These are phyloP conservation scores for Stipa capillata DNA, from an alignment of 176 grass and related monocot genomes.

Conservation along the genomic window DNA sequence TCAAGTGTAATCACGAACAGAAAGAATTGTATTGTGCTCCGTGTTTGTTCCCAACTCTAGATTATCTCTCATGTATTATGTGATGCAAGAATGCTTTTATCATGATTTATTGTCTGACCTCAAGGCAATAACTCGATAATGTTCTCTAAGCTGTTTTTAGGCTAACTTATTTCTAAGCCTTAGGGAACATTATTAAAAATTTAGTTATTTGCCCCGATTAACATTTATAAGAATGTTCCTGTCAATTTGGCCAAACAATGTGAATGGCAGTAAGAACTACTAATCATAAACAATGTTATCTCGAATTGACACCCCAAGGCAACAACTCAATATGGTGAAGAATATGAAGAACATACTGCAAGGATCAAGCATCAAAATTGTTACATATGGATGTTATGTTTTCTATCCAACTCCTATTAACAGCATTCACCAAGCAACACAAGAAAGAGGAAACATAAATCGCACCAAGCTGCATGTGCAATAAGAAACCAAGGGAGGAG, in stretches of 20 bases:
- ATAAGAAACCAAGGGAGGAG: neutral
- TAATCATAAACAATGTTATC: neutral
- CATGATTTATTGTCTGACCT: neutral
- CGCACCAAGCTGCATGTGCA: neutral
- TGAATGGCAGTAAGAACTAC: neutral
- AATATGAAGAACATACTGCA: neutral
- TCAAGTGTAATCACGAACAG: neutral
- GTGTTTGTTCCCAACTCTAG: neutral
- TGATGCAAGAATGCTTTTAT: neutral
- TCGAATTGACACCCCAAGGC: neutral
- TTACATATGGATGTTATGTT: neutral
- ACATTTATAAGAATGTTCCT: neutral
- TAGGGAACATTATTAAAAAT: neutral
- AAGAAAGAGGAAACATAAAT: neutral
- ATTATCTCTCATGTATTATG: neutral
- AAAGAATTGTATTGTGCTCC: neutral
- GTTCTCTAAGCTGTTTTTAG: too few species aligned
- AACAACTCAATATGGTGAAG: too few species aligned
- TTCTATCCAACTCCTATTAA: too few species aligned
- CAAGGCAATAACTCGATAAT: too few species aligned
- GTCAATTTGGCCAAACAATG: neutral
- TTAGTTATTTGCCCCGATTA: neutral
- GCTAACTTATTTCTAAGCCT: neutral
- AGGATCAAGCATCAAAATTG: neutral
- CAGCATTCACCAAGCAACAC: neutral